Conservation (phyloP, 2,329 filamentous ascomycete species). For the Colletotrichum navitas region DNA sequence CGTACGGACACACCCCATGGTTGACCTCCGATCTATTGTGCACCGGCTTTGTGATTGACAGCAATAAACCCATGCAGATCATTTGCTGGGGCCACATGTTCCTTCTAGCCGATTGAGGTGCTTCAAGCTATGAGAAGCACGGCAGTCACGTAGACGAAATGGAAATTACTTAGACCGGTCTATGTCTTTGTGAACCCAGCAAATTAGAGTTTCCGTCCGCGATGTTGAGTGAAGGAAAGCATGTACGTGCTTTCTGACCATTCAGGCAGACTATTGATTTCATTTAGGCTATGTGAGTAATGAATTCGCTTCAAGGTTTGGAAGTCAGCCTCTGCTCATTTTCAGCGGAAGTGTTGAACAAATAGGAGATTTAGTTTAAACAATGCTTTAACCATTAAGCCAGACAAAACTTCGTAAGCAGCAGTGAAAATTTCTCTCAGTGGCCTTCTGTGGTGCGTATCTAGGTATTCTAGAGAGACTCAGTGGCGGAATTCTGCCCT, state of each 20-base stretch:
- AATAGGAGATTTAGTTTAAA: no score
- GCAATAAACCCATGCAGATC: constrained; percentile 20
- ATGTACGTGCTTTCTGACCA: background rate
- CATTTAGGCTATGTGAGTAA: background rate
- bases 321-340: no score
- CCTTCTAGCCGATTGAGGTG: background rate
- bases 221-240: background rate
- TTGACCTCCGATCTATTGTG: background rate
- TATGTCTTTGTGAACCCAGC: no score
- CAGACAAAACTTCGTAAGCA: no score
- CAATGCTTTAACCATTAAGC: no score
- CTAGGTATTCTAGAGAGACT: no score
- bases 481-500: no score
- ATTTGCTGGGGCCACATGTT: background rate
- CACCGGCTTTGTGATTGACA: constrained; percentile 22
- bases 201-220: background rate
- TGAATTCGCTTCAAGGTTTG: background rate
- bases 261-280: background rate
- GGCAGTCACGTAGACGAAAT: background rate
- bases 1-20: background rate
- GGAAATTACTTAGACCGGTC: background rate
- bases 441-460: no score
- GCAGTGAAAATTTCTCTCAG: no score
- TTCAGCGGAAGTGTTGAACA: no score
- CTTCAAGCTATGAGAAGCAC: background rate